phyloP scores from a whole-genome alignment of 352 stramenopile species.

The Phytophthora hibernalis region DNA sequence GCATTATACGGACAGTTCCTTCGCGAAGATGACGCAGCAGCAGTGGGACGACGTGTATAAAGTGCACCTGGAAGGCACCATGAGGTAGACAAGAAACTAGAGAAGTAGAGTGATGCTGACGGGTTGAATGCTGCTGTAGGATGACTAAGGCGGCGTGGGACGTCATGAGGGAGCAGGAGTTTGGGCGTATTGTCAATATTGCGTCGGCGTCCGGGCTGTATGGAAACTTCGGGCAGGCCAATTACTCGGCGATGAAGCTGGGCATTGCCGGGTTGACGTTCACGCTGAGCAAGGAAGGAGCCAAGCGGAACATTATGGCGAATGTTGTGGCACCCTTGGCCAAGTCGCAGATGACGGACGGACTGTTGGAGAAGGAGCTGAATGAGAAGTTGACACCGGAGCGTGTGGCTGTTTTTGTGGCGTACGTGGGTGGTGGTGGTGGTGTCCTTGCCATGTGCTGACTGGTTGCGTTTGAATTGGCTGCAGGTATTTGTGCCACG shows the following conservation, averaged over 20 bases:
- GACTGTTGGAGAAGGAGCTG: constrained; percentile 70
- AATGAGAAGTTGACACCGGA: constrained; percentile 77
- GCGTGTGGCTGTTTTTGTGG: constrained; percentile 85
- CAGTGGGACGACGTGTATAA: constrained; percentile 86
- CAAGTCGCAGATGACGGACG: constrained; percentile 87
- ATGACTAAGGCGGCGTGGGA: constrained; percentile 84
- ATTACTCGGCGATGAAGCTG: constrained; percentile 91
- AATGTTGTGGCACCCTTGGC: constrained; percentile 88
- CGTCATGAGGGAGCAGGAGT: constrained; percentile 80
- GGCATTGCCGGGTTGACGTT: constrained; percentile 94
- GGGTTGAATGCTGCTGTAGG: constrained; percentile 20
- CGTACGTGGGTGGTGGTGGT: constrained; percentile 37
- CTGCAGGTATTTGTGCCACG: constrained; percentile 79
- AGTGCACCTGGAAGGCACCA: constrained; percentile 88
- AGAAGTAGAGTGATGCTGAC: background rate
- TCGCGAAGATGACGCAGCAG: constrained; percentile 85
- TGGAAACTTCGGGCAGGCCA: constrained; percentile 91
- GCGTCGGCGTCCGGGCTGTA: constrained; percentile 86
- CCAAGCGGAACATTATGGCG: constrained; percentile 72
- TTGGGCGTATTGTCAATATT: constrained; percentile 89
- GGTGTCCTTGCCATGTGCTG: constrained; percentile 1
- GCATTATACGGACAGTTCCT: constrained; percentile 90
- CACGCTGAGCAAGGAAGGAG: constrained; percentile 87
- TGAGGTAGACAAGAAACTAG: constrained; percentile 50
- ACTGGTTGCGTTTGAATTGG: background rate